Conservation (phyloP, 768 basidiomycete genomes). For the Pluteus cervinus region DNA sequence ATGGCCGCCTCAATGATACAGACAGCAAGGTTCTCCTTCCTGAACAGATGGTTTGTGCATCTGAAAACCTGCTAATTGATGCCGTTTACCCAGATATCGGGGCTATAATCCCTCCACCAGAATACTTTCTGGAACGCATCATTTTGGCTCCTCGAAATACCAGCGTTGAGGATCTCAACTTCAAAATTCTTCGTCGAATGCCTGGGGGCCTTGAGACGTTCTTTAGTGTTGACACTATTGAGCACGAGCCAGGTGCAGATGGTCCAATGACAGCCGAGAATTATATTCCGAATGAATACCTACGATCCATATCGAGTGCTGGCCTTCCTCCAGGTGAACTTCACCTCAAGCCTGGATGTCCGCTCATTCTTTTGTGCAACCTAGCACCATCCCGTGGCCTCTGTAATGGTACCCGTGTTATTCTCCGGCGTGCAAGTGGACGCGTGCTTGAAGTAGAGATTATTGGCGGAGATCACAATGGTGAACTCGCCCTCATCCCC, state of each 20-base stretch:
- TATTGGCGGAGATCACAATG: constrained; percentile 29
- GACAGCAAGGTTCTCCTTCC: constrained; percentile 6
- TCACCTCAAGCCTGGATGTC: constrained; percentile 22
- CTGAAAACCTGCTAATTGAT: constrained; percentile 22
- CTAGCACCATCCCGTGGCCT: constrained; percentile 27
- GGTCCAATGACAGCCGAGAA: constrained; percentile 13
- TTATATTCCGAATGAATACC: constrained; percentile 28
- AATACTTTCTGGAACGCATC: constrained; percentile 26
- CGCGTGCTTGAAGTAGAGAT: constrained; percentile 29
- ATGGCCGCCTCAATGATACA: constrained; percentile 8
- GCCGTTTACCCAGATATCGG: constrained; percentile 15
- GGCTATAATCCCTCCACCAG: constrained; percentile 7
- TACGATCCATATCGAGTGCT: constrained; percentile 29
- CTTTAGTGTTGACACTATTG: constrained; percentile 23
- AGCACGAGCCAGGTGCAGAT: constrained; percentile 12
- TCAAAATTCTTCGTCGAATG: constrained; percentile 15
- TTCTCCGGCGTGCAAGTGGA: constrained; percentile 15
- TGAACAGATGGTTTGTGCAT: constrained; percentile 9
- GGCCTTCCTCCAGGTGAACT: constrained; percentile 34
- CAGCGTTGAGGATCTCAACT: constrained; percentile 31
- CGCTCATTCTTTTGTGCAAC: constrained; percentile 40
- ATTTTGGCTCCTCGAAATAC: constrained; percentile 30
- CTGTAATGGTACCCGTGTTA: constrained; percentile 31
- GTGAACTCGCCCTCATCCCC: constrained; percentile 31
- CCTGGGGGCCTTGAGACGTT: constrained; percentile 15